phyloP scores from a whole-genome alignment of 164 flowering plant species.

The Saururus chinensis region DNA sequence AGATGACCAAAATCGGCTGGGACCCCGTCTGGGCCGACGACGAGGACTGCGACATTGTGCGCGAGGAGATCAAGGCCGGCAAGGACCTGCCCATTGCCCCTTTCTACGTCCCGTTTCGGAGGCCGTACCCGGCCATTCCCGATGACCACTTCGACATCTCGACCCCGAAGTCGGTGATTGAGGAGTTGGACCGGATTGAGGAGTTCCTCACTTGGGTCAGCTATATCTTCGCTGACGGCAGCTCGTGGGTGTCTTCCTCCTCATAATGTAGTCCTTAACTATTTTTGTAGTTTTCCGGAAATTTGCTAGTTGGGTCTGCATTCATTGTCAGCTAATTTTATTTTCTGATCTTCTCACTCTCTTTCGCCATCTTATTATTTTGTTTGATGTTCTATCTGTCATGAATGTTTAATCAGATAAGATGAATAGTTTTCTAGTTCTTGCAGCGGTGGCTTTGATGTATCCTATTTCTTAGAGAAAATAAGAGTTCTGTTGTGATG shows the following conservation, averaged over 20 bases:
- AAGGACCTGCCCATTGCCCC: slow-evolving; percentile 66
- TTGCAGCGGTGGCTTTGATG: no score
- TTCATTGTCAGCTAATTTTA: no score
- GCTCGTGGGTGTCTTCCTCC: slow-evolving; percentile 47
- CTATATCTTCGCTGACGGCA: slow-evolving; percentile 79
- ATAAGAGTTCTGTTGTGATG: no score
- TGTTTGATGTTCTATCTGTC: no score
- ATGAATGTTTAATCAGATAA: no score
- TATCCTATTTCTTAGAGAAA: no score
- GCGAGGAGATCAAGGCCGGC: slow-evolving; percentile 38
- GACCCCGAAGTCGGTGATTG: slow-evolving; percentile 53
- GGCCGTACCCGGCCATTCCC: slow-evolving; percentile 58
- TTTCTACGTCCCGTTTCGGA: slow-evolving; percentile 73
- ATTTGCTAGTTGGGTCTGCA: no score
- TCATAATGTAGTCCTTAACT: no score
- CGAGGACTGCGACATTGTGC: slow-evolving; percentile 52
- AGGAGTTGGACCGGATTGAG: slow-evolving; percentile 87
- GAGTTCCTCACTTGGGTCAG: slow-evolving; percentile 89
- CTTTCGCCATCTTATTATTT: no score
- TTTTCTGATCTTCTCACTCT: no score
- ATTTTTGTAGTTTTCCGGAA: no score
- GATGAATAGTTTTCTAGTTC: no score
- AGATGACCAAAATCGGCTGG: slow-evolving; percentile 60
- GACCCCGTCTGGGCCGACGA: slow-evolving; percentile 81
- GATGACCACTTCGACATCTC: slow-evolving; percentile 51